A percentile compares a stretch with the other conserved stretches of the same genome.
These are phyloP conservation scores for Bonia amplexicaulis DNA, from an alignment of 176 grass and related monocot species.

Conservation along the genomic window DNA sequence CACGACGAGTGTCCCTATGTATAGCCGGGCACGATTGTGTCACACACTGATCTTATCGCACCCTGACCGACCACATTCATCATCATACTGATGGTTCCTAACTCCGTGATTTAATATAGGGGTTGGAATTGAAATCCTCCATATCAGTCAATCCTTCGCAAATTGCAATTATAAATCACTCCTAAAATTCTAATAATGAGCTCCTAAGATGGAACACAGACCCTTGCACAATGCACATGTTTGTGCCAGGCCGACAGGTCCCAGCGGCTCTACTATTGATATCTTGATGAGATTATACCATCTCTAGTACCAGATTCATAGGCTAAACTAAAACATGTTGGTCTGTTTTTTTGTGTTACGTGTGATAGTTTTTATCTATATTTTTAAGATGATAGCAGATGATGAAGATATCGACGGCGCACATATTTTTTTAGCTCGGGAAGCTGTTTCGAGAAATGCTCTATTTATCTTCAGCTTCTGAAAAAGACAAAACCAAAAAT, in stretches of 20 bases:
- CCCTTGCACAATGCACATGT: neutral
- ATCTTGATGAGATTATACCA: neutral
- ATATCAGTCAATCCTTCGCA: neutral
- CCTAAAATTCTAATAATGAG: neutral
- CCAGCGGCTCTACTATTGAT: neutral
- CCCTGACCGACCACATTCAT: neutral
- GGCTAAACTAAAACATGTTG: neutral
- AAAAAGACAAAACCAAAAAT: no score
- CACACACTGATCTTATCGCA: neutral
- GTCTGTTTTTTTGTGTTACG: no score
- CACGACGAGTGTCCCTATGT: neutral
- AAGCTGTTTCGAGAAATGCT: accelerated
- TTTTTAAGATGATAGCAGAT: no score
- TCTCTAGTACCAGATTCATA: neutral
- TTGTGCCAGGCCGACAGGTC: slow-evolving; percentile 7
- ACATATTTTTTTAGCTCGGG: no score
- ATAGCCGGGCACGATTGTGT: neutral
- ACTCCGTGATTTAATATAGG: neutral
- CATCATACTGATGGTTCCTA: neutral
- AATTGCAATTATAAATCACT: neutral
- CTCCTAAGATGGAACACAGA: neutral
- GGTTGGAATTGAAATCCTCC: neutral
- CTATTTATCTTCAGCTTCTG: no score
- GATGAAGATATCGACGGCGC: no score
- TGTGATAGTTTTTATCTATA: no score